A percentile compares a stretch with the other conserved stretches of the same genome.
Evolutionary conservation across 2,329 filamentous ascomycete species (phyloP).

Genomic region (Diaporthe sp.): DNA sequence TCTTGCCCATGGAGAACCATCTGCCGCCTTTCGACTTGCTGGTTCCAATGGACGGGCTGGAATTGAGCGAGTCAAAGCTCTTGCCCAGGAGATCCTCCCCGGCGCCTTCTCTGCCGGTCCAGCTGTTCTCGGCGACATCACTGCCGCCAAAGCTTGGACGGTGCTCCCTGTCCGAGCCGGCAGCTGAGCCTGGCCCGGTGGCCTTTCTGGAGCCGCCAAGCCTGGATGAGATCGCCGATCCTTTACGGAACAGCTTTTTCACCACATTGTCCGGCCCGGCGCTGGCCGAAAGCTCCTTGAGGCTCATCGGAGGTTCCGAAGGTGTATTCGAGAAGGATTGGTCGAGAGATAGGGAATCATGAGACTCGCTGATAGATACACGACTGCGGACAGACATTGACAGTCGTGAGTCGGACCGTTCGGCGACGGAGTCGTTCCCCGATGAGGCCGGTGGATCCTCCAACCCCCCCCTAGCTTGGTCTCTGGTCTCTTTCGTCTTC

Average conservation of each 20-base stretch:
- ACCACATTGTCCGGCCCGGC: constrained; percentile 63
- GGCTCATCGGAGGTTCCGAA: constrained; percentile 58
- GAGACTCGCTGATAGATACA: constrained; percentile 56
- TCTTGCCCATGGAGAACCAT: constrained; percentile 67
- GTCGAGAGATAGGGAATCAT: constrained; percentile 68
- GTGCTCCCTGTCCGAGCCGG: constrained; percentile 62
- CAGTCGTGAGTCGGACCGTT: constrained; percentile 48
- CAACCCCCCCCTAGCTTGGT: constrained; percentile 32
- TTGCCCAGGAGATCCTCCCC: constrained; percentile 59
- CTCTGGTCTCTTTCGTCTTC: constrained; percentile 48
- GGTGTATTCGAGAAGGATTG: constrained; percentile 65
- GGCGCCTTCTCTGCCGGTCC: constrained; percentile 47
- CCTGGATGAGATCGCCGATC: constrained; percentile 69
- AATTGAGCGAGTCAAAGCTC: constrained; percentile 66
- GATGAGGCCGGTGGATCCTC: constrained; percentile 18
- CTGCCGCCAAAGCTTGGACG: constrained; percentile 63
- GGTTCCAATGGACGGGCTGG: constrained; percentile 66
- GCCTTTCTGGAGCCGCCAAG: constrained; percentile 62
- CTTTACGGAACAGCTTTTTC: constrained; percentile 74
- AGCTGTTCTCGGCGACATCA: constrained; percentile 54
- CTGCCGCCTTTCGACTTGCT: constrained; percentile 55
- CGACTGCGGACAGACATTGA: constrained; percentile 34
- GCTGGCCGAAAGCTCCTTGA: constrained; percentile 54
- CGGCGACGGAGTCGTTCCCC: constrained; percentile 30
- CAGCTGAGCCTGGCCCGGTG: constrained; percentile 61